These are phyloP conservation scores for Spiromastix sp. DNA, from an alignment of 2,329 filamentous ascomycete genomes.

Conservation along the genomic window DNA sequence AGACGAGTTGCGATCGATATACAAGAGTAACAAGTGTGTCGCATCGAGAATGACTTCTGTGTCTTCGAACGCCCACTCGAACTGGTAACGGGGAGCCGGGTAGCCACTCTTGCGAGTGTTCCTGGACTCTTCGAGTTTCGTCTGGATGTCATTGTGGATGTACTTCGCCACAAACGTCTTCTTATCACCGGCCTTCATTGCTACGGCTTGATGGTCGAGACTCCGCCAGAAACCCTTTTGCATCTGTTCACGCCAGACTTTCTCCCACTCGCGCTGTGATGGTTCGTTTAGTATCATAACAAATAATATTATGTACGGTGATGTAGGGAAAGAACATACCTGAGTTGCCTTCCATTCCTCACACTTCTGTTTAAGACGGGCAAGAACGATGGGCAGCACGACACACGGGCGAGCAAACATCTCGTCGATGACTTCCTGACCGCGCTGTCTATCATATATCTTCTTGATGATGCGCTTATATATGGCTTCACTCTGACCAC, in stretches of 20 bases:
- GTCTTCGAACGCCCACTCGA: conserved; percentile 63
- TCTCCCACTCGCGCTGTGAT: conserved; percentile 82
- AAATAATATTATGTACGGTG: too few relatives aligned
- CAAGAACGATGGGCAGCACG: conserved; percentile 79
- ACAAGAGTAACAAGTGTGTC: conserved; percentile 37
- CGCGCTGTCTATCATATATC: conserved; percentile 78
- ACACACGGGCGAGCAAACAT: conserved; percentile 76
- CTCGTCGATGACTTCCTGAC: conserved; percentile 74
- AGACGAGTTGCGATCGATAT: conserved; percentile 37
- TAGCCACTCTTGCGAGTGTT: conserved; percentile 54
- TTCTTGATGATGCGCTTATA: conserved; percentile 97
- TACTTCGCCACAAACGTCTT: conserved; percentile 83
- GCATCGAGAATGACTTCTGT: conserved; percentile 52
- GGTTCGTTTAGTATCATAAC: conserved; percentile 9
- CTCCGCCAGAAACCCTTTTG: conserved; percentile 92
- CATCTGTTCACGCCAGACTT: conserved; percentile 95
- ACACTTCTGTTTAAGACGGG: conserved; percentile 85
- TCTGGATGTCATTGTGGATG: conserved; percentile 80
- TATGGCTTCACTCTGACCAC: conserved; percentile 89
- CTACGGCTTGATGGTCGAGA: conserved; percentile 90
- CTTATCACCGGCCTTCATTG: conserved; percentile 82
- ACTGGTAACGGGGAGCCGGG: conserved; percentile 59
- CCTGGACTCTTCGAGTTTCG: conserved; percentile 83
- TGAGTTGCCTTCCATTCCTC: conserved; percentile 96
- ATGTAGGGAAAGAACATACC: conserved; percentile 19